Evolutionary conservation across 257 asterid genomes (phyloP), one percentile per base, ranked within the genome.

Genomic region (Henckelia pumila): DNA sequence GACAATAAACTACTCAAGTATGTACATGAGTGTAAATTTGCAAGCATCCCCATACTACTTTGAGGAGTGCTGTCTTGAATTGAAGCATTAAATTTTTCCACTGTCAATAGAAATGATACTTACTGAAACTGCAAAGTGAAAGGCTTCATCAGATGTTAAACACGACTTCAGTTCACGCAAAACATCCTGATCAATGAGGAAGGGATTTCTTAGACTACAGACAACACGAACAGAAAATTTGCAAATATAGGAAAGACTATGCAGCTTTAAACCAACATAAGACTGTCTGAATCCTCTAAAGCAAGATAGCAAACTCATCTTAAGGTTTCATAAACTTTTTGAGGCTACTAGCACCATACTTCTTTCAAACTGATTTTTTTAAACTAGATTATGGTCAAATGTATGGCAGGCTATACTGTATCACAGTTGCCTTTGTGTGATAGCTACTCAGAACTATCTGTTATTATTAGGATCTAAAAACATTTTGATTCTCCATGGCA

Each of bases 41-140:
- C 55, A 65, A 17, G 28, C 56, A 53, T 59, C 33, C n/a, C 4
- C 28, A 14, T 22, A 17, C 21, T 24, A 21, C 28, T 37, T 23
- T 16, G 23, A 10, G 49, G 32, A 57, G 60, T 56, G 29, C 22
- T 61, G 71, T 28, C 68, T n/a, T n/a, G 25, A 33, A 63, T 64
- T 60, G 57, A 74, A 70, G 63, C 69, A 52, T 30, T 55, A 56
- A 33, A 17, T 24, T 49, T 20, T 24, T 61, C 63, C 6, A 14
- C 30, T 59, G 28, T 2, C 7, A 28, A 16, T 24, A 28, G 8
- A 59, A 32, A 32, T 17, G 29, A 26, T 68, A 84, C 96, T 81
- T 82, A 90, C 99, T 35, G 96, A 82, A 73, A 80, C 79, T 17
- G 99, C 96, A 70, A 85, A 93, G 24, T 85, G 88, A 64, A 75